A percentile compares a stretch with the other conserved stretches of the same genome.
phyloP scores from a whole-genome alignment of 768 basidiomycete genomes.

The Hypsizygus marmoreus region DNA sequence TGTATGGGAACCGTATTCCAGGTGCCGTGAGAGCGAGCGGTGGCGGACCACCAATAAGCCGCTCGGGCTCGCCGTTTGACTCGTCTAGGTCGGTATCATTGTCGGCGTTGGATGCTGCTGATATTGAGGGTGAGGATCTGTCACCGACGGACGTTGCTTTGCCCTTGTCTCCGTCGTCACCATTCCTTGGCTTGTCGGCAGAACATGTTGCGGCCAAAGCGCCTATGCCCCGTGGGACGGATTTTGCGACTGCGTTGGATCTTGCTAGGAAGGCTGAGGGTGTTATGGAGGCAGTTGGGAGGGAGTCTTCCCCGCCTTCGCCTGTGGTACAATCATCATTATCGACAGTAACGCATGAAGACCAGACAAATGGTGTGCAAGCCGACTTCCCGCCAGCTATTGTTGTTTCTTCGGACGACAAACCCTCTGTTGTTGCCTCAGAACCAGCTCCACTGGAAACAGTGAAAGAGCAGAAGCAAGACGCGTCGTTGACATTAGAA shows the following conservation, averaged over 20 bases:
- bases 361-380: too few relatives aligned
- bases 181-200: slow-evolving; percentile 21
- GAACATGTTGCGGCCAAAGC: slow-evolving; percentile 19
- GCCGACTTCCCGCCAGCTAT: slow-evolving; percentile 14
- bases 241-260: slow-evolving; percentile 43
- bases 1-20: slow-evolving; percentile 77
- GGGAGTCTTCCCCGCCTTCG: slow-evolving; percentile 17
- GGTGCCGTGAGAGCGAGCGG: slow-evolving; percentile 34
- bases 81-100: slow-evolving; percentile 32
- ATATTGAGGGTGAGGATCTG: too few relatives aligned
- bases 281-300: slow-evolving; percentile 22
- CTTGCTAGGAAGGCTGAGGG: slow-evolving; percentile 40
- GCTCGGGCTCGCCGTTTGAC: slow-evolving; percentile 25
- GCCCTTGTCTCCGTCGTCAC: slow-evolving; percentile 28
- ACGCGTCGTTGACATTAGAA: too few relatives aligned
- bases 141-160: slow-evolving; percentile 26
- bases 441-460: background rate
- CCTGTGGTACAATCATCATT: background rate
- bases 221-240: slow-evolving; percentile 28
- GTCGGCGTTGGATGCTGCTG: slow-evolving; percentile 16
- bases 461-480: background rate
- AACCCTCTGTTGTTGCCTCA: background rate
- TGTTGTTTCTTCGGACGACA: slow-evolving; percentile 19
- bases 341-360: too few relatives aligned
- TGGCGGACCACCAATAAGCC: slow-evolving; percentile 25